These are phyloP conservation scores for Fusarium annulatum DNA, from an alignment of 2,329 filamentous ascomycete species.

Conservation along the genomic window DNA sequence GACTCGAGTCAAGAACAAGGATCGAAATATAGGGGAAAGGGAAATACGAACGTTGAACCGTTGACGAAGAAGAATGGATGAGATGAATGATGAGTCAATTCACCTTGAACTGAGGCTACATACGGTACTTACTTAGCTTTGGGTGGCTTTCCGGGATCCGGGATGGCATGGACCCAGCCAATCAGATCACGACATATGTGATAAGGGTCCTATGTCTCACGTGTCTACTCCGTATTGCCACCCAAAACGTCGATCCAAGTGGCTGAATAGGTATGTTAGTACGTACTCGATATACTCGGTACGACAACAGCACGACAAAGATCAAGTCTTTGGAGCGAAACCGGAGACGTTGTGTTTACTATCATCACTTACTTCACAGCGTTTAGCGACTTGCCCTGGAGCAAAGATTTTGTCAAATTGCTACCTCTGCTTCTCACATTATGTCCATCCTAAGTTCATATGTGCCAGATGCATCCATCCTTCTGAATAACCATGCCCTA, in stretches of 20 bases:
- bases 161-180: constrained; percentile 26
- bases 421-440: constrained; percentile 12
- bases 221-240: constrained; percentile 2
- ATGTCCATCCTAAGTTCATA: constrained; percentile 6
- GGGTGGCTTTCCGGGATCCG: constrained; percentile 4
- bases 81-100: constrained; percentile 31
- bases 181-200: not conserved
- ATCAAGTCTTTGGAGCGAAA: not conserved
- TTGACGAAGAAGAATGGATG: not conserved
- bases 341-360: not conserved
- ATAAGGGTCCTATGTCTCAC: not conserved
- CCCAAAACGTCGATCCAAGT: constrained; percentile 5
- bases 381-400: not conserved
- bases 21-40: not conserved
- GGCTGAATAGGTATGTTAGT: not conserved
- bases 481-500: not conserved
- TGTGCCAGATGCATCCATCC: not conserved
- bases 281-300: not conserved
- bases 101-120: constrained; percentile 14
- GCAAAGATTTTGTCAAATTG: constrained; percentile 21
- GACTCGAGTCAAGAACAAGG: not conserved
- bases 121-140: not conserved
- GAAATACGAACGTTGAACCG: constrained; percentile 5
- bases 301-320: not conserved
- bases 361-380: not conserved